Evolutionary conservation across 805 yeast genomes (phyloP), one percentile per base, ranked within the genome.

Genomic region (Candida yuanshanica): DNA sequence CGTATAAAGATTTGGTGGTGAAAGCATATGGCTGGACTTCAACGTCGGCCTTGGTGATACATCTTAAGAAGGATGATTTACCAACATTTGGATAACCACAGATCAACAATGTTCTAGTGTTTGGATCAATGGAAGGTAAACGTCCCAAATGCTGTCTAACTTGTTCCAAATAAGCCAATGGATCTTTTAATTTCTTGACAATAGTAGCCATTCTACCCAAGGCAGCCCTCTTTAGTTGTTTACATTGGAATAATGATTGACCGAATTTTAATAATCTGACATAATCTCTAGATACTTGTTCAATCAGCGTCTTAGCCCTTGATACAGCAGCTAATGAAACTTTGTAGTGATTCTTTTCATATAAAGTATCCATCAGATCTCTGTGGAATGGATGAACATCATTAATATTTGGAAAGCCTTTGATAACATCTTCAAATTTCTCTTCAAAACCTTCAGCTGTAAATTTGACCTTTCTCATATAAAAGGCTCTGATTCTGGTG

Each of bases 31-130:
- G 99, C 68, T 93, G 99, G 47, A 93, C 99, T 62, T 93, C 99
- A 45, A 93, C 99, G 58, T 93, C 98, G 31, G 98, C 98, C 58
- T 95, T 86, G 49, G 99, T 93, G 67, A 93, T 86, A 64, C 93
- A 79, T 60, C 80, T 76, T 65, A 93, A 75, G 68, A 93, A 93
- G 13, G 96, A 88, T 12, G 99, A 93, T 68, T 93, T 93, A 69
- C 99, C 99, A 47, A 93, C 99, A 66, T 93, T 93, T 43, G 99
- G 99, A 68, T 93, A 93, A 48, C 99, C 99, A 71, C 99, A 93
- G 59, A 93, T 91, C 58, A 93, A 75, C 55, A 93, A 72, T 20
- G 99, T 93, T 73, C 99, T 84, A 42, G 99, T 93, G 68, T 93
- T 93, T 61, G 99, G 99, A 66, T 93, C 99, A 63, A 93, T 93